Percentiles rank a stretch among this genome's conserved stretches.
phyloP scores from a whole-genome alignment of 2,329 filamentous ascomycete genomes.

The Fusarium incarnatum region DNA sequence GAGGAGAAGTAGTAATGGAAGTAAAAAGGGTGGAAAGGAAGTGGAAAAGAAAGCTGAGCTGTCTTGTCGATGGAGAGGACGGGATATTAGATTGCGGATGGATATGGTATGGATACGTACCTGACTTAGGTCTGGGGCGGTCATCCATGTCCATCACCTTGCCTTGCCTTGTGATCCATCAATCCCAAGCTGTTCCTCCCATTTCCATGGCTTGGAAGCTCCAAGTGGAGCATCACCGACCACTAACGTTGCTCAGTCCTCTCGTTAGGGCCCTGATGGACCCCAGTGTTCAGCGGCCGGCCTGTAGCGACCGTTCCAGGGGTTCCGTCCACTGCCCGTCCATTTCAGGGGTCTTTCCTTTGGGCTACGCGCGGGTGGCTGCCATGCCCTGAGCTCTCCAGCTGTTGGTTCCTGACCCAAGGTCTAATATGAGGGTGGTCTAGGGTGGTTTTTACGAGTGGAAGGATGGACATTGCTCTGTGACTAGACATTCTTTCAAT shows the following conservation, averaged over 20 bases:
- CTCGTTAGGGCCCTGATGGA: constrained; percentile 26
- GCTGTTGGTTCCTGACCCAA: constrained; percentile 22
- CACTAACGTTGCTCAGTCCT: constrained; percentile 23
- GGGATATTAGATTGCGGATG: constrained; percentile 43
- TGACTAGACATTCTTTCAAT: constrained; percentile 16
- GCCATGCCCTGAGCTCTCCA: background rate
- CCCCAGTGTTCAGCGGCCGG: constrained; percentile 26
- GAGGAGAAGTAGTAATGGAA: constrained; percentile 15
- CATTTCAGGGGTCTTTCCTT: constrained; percentile 31
- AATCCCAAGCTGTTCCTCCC: constrained; percentile 36
- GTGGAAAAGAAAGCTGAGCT: constrained; percentile 33
- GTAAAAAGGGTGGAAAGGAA: constrained; percentile 19
- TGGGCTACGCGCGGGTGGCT: constrained; percentile 31
- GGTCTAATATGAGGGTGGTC: constrained; percentile 7
- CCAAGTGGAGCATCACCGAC: constrained; percentile 24
- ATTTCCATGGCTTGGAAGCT: constrained; percentile 28
- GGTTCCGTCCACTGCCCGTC: constrained; percentile 22
- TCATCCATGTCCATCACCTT: constrained; percentile 21
- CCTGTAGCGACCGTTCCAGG: constrained; percentile 38
- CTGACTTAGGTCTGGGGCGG: constrained; percentile 12
- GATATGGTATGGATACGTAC: constrained; percentile 44
- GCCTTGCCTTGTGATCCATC: constrained; percentile 26
- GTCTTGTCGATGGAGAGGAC: constrained; percentile 31
- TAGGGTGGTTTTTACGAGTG: constrained; percentile 2
- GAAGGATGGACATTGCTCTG: constrained; percentile 12